phyloP scores from a whole-genome alignment of 176 grass and related monocot genomes.

The Aechmea fasciata region DNA sequence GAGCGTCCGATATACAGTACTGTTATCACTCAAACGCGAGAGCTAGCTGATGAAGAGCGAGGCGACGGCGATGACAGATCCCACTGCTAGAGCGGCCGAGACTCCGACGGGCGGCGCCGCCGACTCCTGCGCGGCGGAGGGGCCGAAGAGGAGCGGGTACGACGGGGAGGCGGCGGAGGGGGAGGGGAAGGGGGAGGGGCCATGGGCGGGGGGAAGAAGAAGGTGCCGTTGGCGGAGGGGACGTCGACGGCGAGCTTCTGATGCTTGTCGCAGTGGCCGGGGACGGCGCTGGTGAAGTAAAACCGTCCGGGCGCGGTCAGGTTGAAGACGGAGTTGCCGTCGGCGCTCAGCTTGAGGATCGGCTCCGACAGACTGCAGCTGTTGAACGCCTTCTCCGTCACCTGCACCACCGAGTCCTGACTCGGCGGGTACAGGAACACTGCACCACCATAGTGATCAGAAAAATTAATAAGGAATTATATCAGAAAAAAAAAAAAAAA shows the following conservation, averaged over 20 bases:
- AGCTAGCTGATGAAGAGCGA: background rate
- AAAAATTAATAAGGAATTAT: too few species aligned
- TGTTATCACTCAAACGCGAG: too few species aligned
- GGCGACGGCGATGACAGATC: background rate
- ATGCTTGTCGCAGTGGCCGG: constrained; percentile 50
- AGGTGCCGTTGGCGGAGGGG: constrained; percentile 46
- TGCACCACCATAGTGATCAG: constrained; percentile 9
- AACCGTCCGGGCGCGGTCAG: constrained; percentile 42
- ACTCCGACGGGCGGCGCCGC: background rate
- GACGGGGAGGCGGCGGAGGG: constrained; percentile 18
- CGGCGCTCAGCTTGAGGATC: constrained; percentile 30
- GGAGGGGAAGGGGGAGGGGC: background rate
- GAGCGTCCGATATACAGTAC: too few species aligned
- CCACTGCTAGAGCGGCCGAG: background rate
- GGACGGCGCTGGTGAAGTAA: constrained; percentile 57
- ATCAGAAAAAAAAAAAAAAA: background rate
- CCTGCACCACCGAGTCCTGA: constrained; percentile 46
- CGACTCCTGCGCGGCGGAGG: constrained; percentile 8
- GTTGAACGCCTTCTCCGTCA: constrained; percentile 50
- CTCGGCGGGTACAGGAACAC: constrained; percentile 74
- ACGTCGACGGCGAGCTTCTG: constrained; percentile 79
- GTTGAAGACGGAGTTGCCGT: constrained; percentile 88
- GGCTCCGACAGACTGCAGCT: constrained; percentile 40
- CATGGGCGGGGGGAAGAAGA: constrained; percentile 30
- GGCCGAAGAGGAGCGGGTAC: constrained; percentile 18